Conservation (phyloP, 257 asterid genomes). For the Solanum raphanifolium region DNA sequence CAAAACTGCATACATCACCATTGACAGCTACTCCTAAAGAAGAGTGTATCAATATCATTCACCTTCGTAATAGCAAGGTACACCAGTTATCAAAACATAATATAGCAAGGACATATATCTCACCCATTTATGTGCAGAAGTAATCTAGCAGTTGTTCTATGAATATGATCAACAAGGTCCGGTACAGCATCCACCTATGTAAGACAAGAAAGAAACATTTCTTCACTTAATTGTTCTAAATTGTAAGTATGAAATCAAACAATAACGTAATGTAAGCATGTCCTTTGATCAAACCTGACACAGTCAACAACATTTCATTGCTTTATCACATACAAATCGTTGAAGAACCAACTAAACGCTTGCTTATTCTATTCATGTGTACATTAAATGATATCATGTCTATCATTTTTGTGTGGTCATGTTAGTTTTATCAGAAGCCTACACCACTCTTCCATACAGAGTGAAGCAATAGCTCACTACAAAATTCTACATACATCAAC, state of each 20-base stretch:
- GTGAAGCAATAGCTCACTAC: neutral
- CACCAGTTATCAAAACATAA: neutral
- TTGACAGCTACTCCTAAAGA: neutral
- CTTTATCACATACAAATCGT: neutral
- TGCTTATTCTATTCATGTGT: neutral
- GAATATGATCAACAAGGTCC: slow-evolving; percentile 71
- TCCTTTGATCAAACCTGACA: neutral
- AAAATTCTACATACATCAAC: neutral
- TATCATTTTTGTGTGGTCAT: neutral
- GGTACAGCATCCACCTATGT: slow-evolving; percentile 93
- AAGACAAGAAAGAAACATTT: slow-evolving; percentile 1
- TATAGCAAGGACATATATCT: slow-evolving; percentile 18
- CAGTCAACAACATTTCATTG: neutral
- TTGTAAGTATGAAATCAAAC: neutral
- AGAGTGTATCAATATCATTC: neutral
- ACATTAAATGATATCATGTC: neutral
- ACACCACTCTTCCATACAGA: neutral
- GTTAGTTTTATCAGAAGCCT: neutral
- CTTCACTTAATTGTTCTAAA: neutral
- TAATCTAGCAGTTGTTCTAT: slow-evolving; percentile 78
- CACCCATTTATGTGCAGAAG: slow-evolving; percentile 90
- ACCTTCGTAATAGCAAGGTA: neutral
- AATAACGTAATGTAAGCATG: neutral
- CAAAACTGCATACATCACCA: neutral
- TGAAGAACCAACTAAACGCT: neutral